phyloP scores from a whole-genome alignment of 768 basidiomycete species.

The Kwoniella dendrophila region DNA sequence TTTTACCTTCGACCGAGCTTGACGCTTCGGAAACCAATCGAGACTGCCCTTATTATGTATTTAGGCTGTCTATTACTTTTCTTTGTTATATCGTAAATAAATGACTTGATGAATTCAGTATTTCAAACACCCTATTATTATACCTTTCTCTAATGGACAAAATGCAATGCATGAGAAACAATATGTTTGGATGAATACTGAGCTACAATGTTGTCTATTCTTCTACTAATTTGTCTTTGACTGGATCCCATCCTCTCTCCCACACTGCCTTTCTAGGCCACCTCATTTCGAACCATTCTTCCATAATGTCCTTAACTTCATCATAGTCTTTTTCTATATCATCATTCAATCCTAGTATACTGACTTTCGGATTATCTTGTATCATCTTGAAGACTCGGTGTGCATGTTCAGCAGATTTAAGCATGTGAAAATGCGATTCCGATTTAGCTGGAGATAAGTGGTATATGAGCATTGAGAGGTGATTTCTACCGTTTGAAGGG shows the following conservation, averaged over 20 bases:
- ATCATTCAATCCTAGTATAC: slow-evolving; percentile 50
- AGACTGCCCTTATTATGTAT: background rate
- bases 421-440: slow-evolving; percentile 51
- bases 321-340: slow-evolving; percentile 51
- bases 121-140: too few relatives aligned
- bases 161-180: slow-evolving; percentile 11
- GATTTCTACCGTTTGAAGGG: too few relatives aligned
- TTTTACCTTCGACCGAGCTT: slow-evolving; percentile 9
- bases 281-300: slow-evolving; percentile 38
- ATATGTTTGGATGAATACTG: background rate
- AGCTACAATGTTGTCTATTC: background rate
- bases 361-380: slow-evolving; percentile 33
- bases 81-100: background rate
- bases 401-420: slow-evolving; percentile 37
- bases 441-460: slow-evolving; percentile 24
- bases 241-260: slow-evolving; percentile 39
- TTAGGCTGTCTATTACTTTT: background rate
- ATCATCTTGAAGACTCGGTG: slow-evolving; percentile 37
- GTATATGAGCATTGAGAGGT: too few relatives aligned
- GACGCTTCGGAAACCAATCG: slow-evolving; percentile 3
- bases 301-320: slow-evolving; percentile 31
- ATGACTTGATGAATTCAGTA: background rate
- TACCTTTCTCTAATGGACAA: background rate
- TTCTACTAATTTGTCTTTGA: slow-evolving; percentile 12
- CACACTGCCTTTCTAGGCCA: slow-evolving; percentile 45